Base-by-base conservation (phyloP, 768 basidiomycete species). In the Suillus cothurnatus region DNA sequence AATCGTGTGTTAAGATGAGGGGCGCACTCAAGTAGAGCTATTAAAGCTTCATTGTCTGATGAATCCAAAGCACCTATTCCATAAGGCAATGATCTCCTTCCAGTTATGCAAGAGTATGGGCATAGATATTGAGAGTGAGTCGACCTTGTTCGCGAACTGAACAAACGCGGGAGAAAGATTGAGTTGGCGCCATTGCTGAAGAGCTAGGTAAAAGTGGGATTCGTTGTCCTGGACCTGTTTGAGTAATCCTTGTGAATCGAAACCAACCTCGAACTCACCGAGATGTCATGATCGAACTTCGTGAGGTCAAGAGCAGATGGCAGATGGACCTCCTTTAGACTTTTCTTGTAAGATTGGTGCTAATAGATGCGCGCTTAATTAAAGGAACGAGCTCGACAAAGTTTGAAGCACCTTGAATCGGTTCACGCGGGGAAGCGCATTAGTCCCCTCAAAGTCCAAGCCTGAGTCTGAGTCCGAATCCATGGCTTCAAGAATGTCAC, bases 71-170 rank as follows among this genome's bases (percentile, higher is more conserved):
- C 85, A 12, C 73, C 78, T n/a, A 23, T 85, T 72, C 93, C 93
- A 95, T 4, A 88, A 68, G 2, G 83, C 79, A 26, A 89, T 78
- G 2, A 96, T 82, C 17, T 90, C 86, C 67, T 81, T 79, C 87
- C 90, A 92, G 74, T 94, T 89, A 70, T 93, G 91, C 9, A 96
- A 80, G 17, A 96, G 83, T 34, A 94, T 79, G 1, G 93, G 89
- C 85, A 95, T 86, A 6, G 91, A 93, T 3, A 86, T 83, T 6
- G 90, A 87, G 45, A 93, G 78, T 0, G 82, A 74, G 49, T 88
- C 84, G 0, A 83, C 86, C 66, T 83, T 82, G 64, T 83, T 81
- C 2, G 89, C 87, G 71, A 94, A 95, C 34, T 80, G 77, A 62
- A 94, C 76, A 74, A 95, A 95, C 2, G 87, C 81, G 1, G 91